phyloP scores from a whole-genome alignment of 1,139 yeast species.

The Debaryomyces nepalensis region DNA sequence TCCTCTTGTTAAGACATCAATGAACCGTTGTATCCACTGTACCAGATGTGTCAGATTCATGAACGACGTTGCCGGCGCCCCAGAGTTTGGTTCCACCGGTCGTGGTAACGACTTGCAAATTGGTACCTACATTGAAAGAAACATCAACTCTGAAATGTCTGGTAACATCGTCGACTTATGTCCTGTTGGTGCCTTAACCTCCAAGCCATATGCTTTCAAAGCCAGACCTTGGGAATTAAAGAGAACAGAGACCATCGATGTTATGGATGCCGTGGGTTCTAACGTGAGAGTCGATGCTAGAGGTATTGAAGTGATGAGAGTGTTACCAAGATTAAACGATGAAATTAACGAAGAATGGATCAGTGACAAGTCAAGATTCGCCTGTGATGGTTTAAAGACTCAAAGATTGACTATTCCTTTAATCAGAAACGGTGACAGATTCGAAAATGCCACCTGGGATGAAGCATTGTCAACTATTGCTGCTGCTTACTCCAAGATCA shows the following conservation, averaged over 20 bases:
- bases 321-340: conserved; percentile 83
- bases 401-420: conserved; percentile 87
- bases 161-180: conserved; percentile 89
- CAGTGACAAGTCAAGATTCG: conserved; percentile 84
- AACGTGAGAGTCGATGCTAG: conserved; percentile 84
- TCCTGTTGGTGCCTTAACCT: conserved; percentile 91
- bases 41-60: conserved; percentile 90
- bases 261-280: conserved; percentile 82
- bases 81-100: conserved; percentile 87
- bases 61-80: conserved; percentile 93
- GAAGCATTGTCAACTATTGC: conserved; percentile 78
- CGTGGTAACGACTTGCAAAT: conserved; percentile 93
- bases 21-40: conserved; percentile 94
- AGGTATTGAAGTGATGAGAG: conserved; percentile 89
- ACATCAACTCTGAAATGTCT: conserved; percentile 82
- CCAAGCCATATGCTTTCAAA: conserved; percentile 87
- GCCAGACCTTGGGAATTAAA: conserved; percentile 96
- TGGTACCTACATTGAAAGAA: conserved; percentile 86
- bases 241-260: conserved; percentile 88
- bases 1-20: conserved; percentile 85
- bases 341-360: conserved; percentile 93
- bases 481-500: conserved; percentile 59
- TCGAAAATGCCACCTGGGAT: conserved; percentile 85
- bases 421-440: conserved; percentile 70
- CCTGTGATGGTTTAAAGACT: conserved; percentile 84